Evolutionary conservation across 208 protist species (phyloP).

Genomic region (Endotrypanum monterogeii): DNA sequence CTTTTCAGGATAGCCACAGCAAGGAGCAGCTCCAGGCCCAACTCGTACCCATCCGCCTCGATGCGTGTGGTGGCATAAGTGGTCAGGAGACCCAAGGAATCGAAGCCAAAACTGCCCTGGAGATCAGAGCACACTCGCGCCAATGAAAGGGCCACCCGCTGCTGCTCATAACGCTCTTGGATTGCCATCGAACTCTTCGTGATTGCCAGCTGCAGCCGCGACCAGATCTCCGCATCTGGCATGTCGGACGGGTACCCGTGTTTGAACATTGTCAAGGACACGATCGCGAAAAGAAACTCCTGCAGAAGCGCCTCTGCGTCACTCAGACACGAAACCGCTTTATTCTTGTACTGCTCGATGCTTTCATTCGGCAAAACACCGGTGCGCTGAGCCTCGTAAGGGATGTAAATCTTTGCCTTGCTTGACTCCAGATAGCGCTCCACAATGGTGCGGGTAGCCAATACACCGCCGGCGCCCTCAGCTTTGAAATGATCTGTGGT

Average conservation of each 20-base stretch:
- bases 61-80: conserved; percentile 3
- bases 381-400: conserved; percentile 37
- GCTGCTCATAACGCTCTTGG: conserved; percentile 20
- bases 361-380: conserved; percentile 35
- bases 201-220: conserved; percentile 7
- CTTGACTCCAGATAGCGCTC: conserved; percentile 49
- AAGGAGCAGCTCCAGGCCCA: conserved; percentile 36
- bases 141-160: conserved; percentile 25
- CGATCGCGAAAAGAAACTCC: conserved; percentile 39
- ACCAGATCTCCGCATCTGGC: conserved; percentile 19
- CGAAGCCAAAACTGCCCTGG: conserved; percentile 38
- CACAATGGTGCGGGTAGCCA: conserved; percentile 27
- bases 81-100: conserved; percentile 11
- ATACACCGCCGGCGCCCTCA: conserved; percentile 2
- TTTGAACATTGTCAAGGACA: conserved; percentile 24
- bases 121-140: conserved; percentile 35
- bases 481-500: conserved; percentile 36
- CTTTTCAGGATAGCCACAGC: conserved; percentile 29
- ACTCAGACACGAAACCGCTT: conserved; percentile 22
- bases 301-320: conserved; percentile 26
- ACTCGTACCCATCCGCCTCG: conserved; percentile 26
- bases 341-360: conserved; percentile 27
- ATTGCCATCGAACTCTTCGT: neutral
- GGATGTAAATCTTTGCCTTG: conserved; percentile 42
- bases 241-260: conserved; percentile 10